Conservation (phyloP, 164 flowering plant genomes). For the Umbilicus rupestris region DNA sequence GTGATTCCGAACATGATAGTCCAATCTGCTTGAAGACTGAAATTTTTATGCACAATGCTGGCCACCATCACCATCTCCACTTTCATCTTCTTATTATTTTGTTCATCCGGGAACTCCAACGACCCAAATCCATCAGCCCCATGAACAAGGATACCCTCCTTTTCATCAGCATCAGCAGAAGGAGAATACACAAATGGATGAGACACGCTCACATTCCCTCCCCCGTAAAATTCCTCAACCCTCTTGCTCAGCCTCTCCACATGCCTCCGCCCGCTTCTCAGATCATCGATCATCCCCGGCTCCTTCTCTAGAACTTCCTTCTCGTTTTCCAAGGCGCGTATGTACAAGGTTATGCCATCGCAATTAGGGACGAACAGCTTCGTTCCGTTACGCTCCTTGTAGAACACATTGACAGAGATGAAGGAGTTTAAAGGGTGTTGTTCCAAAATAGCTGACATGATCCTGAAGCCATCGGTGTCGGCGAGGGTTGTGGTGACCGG, state of each 20-base stretch:
- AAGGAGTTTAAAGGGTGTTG: too few relatives aligned
- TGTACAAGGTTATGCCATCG: too few relatives aligned
- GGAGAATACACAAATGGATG: neutral
- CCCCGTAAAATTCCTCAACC: neutral
- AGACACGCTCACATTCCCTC: neutral
- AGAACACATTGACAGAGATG: too few relatives aligned
- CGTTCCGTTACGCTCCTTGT: too few relatives aligned
- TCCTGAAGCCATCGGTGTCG: too few relatives aligned
- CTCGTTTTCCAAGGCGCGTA: too few relatives aligned
- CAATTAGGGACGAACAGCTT: too few relatives aligned
- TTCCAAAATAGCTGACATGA: too few relatives aligned
- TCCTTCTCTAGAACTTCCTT: neutral
- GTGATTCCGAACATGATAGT: too few relatives aligned
- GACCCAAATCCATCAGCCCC: neutral
- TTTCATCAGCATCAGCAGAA: neutral
- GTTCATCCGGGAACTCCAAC: neutral
- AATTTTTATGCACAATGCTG: neutral
- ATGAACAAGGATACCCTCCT: neutral
- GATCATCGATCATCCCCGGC: neutral
- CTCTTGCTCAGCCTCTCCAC: neutral
- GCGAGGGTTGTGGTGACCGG: too few relatives aligned
- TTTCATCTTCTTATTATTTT: neutral
- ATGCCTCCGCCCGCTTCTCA: neutral
- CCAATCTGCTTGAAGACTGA: too few relatives aligned
- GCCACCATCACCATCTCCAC: neutral